Conservation (phyloP, 129 eudicot species). For the Artemisia tridentata region DNA sequence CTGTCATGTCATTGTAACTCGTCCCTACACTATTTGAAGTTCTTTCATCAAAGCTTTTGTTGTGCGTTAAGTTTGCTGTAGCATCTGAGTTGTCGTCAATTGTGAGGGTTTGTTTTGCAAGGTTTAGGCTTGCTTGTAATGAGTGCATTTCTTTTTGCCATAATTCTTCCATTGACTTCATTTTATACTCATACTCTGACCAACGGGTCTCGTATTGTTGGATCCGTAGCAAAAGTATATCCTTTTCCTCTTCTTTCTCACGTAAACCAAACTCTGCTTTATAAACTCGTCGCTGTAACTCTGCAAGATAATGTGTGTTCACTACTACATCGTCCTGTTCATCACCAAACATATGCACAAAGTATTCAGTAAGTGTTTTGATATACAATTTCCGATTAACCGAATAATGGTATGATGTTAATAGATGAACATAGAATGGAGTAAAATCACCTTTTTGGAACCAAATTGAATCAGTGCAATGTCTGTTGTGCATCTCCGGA, state of each 20-base stretch:
- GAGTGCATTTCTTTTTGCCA: slow-evolving; percentile 96
- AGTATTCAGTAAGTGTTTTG: not conserved
- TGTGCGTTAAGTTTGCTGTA: slow-evolving; percentile 38
- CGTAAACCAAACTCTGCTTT: slow-evolving; percentile 71
- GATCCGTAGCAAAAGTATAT: slow-evolving; percentile 62
- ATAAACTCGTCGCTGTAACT: slow-evolving; percentile 70
- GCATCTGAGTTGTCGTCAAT: slow-evolving; percentile 55
- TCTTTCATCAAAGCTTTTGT: slow-evolving; percentile 42
- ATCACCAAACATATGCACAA: not conserved
- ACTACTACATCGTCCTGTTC: slow-evolving; percentile 70
- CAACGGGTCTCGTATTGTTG: slow-evolving; percentile 82
- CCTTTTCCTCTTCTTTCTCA: slow-evolving; percentile 82
- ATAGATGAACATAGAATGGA: not conserved
- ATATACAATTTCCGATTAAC: not conserved
- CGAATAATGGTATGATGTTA: not conserved
- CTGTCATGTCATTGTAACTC: slow-evolving; percentile 49
- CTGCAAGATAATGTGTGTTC: slow-evolving; percentile 66
- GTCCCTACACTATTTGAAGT: slow-evolving; percentile 36
- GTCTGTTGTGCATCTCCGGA: slow-evolving; percentile 71
- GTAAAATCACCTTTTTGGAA: slow-evolving; percentile 47
- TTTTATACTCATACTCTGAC: slow-evolving; percentile 84
- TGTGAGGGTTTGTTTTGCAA: slow-evolving; percentile 67
- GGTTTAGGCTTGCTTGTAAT: slow-evolving; percentile 70
- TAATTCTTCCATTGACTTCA: slow-evolving; percentile 89
- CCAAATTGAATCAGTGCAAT: slow-evolving; percentile 60